Conservation (phyloP, 2,329 filamentous ascomycete species). For the Exophiala calicioides region DNA sequence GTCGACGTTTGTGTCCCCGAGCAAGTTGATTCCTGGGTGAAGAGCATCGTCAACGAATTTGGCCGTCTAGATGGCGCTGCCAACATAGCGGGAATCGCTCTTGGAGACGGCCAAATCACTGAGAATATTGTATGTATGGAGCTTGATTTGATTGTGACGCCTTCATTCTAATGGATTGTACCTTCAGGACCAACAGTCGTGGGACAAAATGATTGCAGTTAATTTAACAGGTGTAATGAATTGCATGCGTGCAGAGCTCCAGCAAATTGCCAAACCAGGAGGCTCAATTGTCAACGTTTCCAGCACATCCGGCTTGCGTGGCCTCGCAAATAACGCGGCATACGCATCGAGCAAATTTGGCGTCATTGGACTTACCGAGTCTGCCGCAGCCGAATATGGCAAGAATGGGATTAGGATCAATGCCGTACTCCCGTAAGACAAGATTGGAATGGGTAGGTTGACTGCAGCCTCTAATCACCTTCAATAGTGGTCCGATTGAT, state of each 20-base stretch:
- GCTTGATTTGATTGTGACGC: background rate
- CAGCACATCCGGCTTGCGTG: slow-evolving; percentile 40
- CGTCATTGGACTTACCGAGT: slow-evolving; percentile 47
- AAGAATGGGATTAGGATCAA: slow-evolving; percentile 39
- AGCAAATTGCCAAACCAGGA: slow-evolving; percentile 40
- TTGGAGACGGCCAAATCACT: slow-evolving; percentile 10
- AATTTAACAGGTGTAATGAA: slow-evolving; percentile 46
- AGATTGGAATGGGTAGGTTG: background rate
- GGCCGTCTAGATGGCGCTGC: slow-evolving; percentile 24
- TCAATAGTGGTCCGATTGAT: slow-evolving; percentile 15
- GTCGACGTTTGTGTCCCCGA: slow-evolving; percentile 21
- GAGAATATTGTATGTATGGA: slow-evolving; percentile 11
- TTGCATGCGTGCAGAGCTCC: slow-evolving; percentile 43
- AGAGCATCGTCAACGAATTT: slow-evolving; percentile 6
- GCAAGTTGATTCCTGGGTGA: slow-evolving; percentile 24
- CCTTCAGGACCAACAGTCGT: slow-evolving; percentile 10
- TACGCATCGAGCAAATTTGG: slow-evolving; percentile 48
- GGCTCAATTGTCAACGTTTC: slow-evolving; percentile 45
- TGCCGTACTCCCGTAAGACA: slow-evolving; percentile 34
- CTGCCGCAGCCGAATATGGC: slow-evolving; percentile 38
- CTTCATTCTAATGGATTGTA: background rate
- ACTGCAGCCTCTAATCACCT: background rate
- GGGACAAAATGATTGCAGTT: slow-evolving; percentile 34
- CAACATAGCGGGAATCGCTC: slow-evolving; percentile 24
- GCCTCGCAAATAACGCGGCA: slow-evolving; percentile 41